These are phyloP conservation scores for Cordyceps cateniannulata DNA, from an alignment of 2,329 filamentous ascomycete species.

Conservation along the genomic window DNA sequence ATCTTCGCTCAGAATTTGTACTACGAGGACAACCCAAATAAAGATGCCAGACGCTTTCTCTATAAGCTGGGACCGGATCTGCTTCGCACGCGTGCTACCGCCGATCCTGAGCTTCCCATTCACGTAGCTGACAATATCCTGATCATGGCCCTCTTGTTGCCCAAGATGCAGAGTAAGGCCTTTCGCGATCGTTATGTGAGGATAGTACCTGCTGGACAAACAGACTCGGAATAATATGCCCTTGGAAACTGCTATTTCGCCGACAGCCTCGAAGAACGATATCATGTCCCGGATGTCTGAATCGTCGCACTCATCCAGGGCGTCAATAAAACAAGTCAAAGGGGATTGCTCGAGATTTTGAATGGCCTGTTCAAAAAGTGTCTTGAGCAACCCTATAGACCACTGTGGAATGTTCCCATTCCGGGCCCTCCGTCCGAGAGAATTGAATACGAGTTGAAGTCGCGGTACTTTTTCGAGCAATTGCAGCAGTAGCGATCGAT, in stretches of 20 bases:
- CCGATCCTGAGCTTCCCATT: constrained; percentile 5
- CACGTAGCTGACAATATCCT: constrained; percentile 22
- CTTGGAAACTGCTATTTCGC: constrained; percentile 18
- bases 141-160: constrained; percentile 16
- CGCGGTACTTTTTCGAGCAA: constrained; percentile 28
- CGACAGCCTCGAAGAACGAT: constrained; percentile 31
- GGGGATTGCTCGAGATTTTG: background rate
- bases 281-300: constrained; percentile 35
- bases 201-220: constrained; percentile 44
- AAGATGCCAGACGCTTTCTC: constrained; percentile 36
- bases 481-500: constrained; percentile 41
- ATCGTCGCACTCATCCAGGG: constrained; percentile 43
- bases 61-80: constrained; percentile 20
- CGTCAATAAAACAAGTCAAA: constrained; percentile 31
- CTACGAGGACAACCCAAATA: constrained; percentile 36
- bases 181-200: constrained; percentile 19
- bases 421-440: background rate
- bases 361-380: background rate
- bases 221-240: constrained; percentile 26
- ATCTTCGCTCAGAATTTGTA: constrained; percentile 31
- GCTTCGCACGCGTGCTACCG: rapidly evolving
- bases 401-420: background rate
- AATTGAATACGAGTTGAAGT: background rate
- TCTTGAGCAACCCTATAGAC: background rate
- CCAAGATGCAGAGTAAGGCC: constrained; percentile 19